A percentile compares a stretch with the other conserved stretches of the same genome.
These are phyloP conservation scores for Phytophthora boehmeriae DNA, from an alignment of 352 stramenopile species.

Conservation along the genomic window DNA sequence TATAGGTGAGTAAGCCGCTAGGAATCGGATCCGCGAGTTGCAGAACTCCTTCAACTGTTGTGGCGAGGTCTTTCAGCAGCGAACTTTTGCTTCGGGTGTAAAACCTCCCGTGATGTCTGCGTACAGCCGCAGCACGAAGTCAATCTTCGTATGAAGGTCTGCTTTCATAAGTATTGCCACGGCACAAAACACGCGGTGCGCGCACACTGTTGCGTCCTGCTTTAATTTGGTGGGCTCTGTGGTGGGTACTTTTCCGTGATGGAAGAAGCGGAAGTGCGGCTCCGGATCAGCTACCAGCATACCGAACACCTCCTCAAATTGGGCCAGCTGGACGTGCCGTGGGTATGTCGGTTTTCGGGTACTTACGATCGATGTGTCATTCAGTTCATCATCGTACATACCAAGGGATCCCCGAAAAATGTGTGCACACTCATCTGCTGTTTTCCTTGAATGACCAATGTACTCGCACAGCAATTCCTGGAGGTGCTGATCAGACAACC, in stretches of 20 bases:
- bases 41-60: constrained; percentile 47
- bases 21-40: constrained; percentile 37
- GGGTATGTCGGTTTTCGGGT: constrained; percentile 37
- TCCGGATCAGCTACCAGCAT: constrained; percentile 69
- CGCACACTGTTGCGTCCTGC: constrained; percentile 37
- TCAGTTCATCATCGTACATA: constrained; percentile 36
- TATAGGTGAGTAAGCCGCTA: constrained; percentile 13
- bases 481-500: constrained; percentile 25
- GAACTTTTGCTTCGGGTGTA: constrained; percentile 41
- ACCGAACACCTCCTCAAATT: constrained; percentile 82
- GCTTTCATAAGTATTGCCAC: constrained; percentile 58
- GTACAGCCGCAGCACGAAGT: constrained; percentile 66
- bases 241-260: constrained; percentile 24
- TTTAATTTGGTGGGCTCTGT: constrained; percentile 18
- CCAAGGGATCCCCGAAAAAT: constrained; percentile 47
- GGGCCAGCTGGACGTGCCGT: constrained; percentile 44
- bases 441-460: constrained; percentile 47
- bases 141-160: constrained; percentile 64
- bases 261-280: constrained; percentile 75
- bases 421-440: constrained; percentile 58
- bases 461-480: constrained; percentile 64
- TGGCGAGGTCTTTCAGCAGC: constrained; percentile 50
- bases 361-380: constrained; percentile 11
- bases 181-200: constrained; percentile 61
- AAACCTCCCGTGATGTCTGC: constrained; percentile 50